phyloP scores from a whole-genome alignment of 2,329 filamentous ascomycete species.

The Colletotrichum navitas region DNA sequence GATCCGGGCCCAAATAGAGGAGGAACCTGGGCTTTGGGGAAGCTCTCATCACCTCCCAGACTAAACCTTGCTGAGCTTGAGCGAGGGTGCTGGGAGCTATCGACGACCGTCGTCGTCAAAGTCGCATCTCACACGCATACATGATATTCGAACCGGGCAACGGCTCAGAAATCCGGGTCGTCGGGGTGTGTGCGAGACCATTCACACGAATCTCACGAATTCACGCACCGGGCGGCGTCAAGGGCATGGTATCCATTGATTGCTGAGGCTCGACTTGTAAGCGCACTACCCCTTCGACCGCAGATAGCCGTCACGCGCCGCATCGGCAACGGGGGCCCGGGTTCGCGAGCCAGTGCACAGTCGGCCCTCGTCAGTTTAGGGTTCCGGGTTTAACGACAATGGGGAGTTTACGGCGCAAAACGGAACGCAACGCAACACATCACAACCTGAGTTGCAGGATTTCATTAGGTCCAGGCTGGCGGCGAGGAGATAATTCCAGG shows the following conservation, averaged over 20 bases:
- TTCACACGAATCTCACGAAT: constrained; percentile 4
- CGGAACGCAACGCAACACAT: not conserved
- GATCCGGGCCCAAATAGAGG: constrained; percentile 33
- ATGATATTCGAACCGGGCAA: not conserved
- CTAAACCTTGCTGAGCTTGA: not conserved
- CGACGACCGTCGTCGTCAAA: not conserved
- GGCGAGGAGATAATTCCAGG: not conserved
- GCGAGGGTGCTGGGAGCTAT: not conserved
- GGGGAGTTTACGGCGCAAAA: constrained; percentile 21
- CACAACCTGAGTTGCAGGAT: too few species aligned
- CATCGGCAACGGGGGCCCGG: not conserved
- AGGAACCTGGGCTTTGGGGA: not conserved
- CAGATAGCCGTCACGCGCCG: not conserved
- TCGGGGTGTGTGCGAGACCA: not conserved
- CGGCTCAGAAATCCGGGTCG: not conserved
- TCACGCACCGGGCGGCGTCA: constrained; percentile 14
- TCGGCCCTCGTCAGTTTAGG: not conserved
- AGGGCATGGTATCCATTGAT: not conserved
- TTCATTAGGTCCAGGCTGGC: not conserved
- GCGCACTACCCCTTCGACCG: not conserved
- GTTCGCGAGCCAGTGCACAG: not conserved
- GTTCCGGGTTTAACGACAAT: not conserved
- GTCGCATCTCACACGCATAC: not conserved
- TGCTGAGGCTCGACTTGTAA: constrained; percentile 4
- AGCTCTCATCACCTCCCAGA: not conserved